Evolutionary conservation across 2,329 filamentous ascomycete species (phyloP).

Genomic region (Talaromyces albobiverticillius): DNA sequence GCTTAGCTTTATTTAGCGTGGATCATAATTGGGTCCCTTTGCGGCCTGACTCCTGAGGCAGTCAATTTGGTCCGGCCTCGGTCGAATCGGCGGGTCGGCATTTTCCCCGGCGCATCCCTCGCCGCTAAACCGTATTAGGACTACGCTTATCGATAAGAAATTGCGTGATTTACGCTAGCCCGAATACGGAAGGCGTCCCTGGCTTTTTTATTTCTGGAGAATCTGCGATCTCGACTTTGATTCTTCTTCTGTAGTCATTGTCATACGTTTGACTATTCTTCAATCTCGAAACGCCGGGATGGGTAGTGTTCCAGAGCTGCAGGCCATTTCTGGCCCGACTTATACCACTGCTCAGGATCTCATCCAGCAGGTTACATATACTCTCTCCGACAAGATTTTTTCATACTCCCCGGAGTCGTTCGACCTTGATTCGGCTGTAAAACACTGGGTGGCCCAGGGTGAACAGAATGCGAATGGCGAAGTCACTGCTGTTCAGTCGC

Average conservation of each 20-base stretch:
- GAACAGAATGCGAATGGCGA: slow-evolving; percentile 82
- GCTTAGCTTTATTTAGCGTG: no score
- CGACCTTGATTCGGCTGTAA: slow-evolving; percentile 79
- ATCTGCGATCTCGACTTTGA: slow-evolving; percentile 3
- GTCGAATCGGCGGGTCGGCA: neutral
- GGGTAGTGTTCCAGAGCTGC: slow-evolving; percentile 37
- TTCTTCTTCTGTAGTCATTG: slow-evolving; percentile 4
- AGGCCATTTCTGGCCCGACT: slow-evolving; percentile 74
- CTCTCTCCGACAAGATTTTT: slow-evolving; percentile 95
- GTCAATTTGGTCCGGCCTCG: neutral
- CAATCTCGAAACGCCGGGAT: slow-evolving; percentile 1
- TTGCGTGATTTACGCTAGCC: slow-evolving; percentile 19
- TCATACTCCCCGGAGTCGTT: slow-evolving; percentile 94
- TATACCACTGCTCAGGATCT: slow-evolving; percentile 92
- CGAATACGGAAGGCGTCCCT: slow-evolving; percentile 13
- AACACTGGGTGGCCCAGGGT: slow-evolving; percentile 67
- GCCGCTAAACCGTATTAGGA: neutral
- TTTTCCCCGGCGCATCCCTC: no score
- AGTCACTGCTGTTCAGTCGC: slow-evolving; percentile 69
- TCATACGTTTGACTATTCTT: neutral
- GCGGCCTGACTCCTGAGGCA: no score
- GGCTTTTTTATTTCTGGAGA: slow-evolving; percentile 2
- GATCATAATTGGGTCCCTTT: no score
- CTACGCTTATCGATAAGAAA: slow-evolving; percentile 19
- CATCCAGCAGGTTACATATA: slow-evolving; percentile 93